A percentile compares a stretch with the other conserved stretches of the same genome.
phyloP scores from a whole-genome alignment of 495 filamentous ascomycete species.

The Penicillium canescens region DNA sequence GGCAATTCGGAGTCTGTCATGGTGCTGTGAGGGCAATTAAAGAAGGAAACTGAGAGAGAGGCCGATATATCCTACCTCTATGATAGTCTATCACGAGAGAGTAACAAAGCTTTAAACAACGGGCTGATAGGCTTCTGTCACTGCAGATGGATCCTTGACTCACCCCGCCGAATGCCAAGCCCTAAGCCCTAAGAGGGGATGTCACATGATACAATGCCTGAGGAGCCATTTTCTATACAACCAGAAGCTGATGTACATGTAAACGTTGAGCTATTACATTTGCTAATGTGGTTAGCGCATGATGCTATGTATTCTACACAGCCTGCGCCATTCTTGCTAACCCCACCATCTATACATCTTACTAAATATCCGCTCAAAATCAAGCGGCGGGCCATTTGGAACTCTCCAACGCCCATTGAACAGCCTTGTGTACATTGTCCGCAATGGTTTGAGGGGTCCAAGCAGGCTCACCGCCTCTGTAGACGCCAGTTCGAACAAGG shows the following conservation, averaged over 20 bases:
- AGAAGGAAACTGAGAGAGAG: not conserved
- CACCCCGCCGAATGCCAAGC: slow-evolving; percentile 37
- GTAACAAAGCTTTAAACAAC: slow-evolving; percentile 5
- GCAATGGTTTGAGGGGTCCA: slow-evolving; percentile 59
- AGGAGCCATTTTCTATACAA: not conserved
- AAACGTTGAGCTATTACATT: too few species aligned
- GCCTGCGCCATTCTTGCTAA: not conserved
- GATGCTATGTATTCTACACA: not conserved
- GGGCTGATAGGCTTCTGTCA: slow-evolving; percentile 3
- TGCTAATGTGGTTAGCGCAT: not conserved
- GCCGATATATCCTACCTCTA: slow-evolving; percentile 14
- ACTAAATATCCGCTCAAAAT: slow-evolving; percentile 6
- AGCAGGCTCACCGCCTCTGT: slow-evolving; percentile 55
- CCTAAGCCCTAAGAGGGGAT: slow-evolving; percentile 50
- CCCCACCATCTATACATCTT: not conserved
- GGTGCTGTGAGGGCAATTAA: slow-evolving; percentile 17
- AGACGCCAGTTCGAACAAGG: slow-evolving; percentile 85
- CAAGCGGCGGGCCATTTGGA: slow-evolving; percentile 39
- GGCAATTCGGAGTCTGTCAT: slow-evolving; percentile 52
- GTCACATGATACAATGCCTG: slow-evolving; percentile 28
- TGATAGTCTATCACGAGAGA: slow-evolving; percentile 16
- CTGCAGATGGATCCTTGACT: slow-evolving; percentile 21
- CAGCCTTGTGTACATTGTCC: slow-evolving; percentile 67
- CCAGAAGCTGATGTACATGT: not conserved
- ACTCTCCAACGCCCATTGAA: slow-evolving; percentile 60